These are phyloP conservation scores for Neonectria punicea DNA, from an alignment of 2,329 filamentous ascomycete species.

Conservation along the genomic window DNA sequence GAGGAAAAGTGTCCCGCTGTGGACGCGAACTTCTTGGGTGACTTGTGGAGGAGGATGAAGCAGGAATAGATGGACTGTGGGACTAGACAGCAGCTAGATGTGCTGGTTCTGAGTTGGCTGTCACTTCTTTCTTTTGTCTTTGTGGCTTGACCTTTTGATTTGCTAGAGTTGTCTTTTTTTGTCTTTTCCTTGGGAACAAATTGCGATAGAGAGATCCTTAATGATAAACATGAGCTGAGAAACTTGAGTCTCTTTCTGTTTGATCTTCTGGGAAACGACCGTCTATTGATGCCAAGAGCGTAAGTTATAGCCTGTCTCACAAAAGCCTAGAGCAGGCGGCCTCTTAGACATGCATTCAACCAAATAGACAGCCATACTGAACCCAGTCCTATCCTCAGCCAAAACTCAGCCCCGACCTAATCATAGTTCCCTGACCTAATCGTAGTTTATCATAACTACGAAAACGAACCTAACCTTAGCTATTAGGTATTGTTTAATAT, in stretches of 20 bases:
- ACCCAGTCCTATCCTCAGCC: no score
- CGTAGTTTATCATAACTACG: no score
- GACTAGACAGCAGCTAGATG: not conserved
- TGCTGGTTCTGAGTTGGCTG: not conserved
- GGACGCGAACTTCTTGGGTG: conserved; percentile 30
- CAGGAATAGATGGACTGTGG: conserved; percentile 17
- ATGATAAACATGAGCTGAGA: conserved; percentile 17
- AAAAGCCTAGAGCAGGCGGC: no score
- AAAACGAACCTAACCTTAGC: no score
- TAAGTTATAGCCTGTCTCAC: no score
- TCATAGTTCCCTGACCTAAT: no score
- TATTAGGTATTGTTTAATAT: no score
- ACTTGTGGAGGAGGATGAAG: conserved; percentile 33
- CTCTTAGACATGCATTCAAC: no score
- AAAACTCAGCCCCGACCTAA: no score
- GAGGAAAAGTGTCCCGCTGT: conserved; percentile 33
- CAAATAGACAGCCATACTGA: no score
- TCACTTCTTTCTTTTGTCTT: not conserved
- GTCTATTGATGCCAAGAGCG: no score
- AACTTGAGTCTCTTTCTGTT: not conserved
- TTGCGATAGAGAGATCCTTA: conserved; percentile 17
- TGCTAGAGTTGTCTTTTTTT: not conserved
- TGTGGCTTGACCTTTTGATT: not conserved
- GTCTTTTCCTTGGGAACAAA: conserved; percentile 1
- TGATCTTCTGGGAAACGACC: not conserved